Conservation (phyloP, 805 yeast species). For the Wickerhamiella sergipiensis region DNA sequence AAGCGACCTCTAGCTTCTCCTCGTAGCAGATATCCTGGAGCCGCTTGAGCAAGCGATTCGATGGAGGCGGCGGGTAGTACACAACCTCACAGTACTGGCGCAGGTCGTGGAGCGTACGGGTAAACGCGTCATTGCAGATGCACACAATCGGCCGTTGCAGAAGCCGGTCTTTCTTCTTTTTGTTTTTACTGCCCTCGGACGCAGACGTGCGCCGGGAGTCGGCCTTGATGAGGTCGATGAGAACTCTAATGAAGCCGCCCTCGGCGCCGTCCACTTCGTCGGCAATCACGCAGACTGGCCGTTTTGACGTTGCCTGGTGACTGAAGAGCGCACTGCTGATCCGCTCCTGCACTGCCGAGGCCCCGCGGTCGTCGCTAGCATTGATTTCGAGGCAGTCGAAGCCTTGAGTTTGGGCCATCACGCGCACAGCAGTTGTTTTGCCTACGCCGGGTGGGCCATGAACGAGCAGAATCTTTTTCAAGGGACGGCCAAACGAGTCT, state of each 20-base stretch:
- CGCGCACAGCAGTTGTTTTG: conserved; percentile 78
- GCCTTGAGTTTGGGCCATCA: conserved; percentile 69
- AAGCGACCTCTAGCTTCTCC: conserved; percentile 40
- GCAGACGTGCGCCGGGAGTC: conserved; percentile 6
- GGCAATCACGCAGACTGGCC: conserved; percentile 69
- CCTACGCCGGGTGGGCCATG: conserved; percentile 95
- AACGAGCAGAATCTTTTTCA: conserved; percentile 49
- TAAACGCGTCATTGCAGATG: conserved; percentile 77
- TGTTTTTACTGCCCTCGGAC: conserved; percentile 11
- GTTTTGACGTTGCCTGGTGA: conserved; percentile 31
- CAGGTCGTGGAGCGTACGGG: conserved; percentile 58
- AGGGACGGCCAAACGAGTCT: conserved; percentile 37
- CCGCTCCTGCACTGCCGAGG: conserved; percentile 21
- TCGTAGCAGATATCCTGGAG: conserved; percentile 37
- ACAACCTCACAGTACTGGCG: conserved; percentile 64
- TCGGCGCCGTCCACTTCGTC: conserved; percentile 88
- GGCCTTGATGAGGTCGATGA: conserved; percentile 10
- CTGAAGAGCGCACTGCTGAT: conserved; percentile 46
- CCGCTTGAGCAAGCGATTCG: conserved; percentile 33
- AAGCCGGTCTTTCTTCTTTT: conserved; percentile 8
- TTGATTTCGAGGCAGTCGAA: conserved; percentile 73
- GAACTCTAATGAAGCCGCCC: conserved; percentile 27
- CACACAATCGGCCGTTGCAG: conserved; percentile 78
- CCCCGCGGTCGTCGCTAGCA: conserved; percentile 69
- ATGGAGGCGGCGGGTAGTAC: conserved; percentile 46